Evolutionary conservation across 169 alveolate genomes (phyloP), one percentile per base, ranked within the genome.

Genomic region (Cryptosporidium bovis): DNA sequence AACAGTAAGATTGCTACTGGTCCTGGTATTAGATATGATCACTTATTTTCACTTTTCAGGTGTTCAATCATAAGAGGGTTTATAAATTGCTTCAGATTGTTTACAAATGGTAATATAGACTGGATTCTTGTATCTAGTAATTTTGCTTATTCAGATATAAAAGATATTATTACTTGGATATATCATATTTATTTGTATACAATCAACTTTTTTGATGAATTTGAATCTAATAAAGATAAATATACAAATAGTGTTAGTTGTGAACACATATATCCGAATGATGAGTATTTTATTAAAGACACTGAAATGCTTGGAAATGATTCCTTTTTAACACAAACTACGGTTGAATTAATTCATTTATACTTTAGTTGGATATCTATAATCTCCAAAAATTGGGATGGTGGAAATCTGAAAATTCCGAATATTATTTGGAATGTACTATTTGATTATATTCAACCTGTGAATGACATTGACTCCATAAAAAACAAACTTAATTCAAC

Each of bases 101-200:
- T 77, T 60, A 77, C 60, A 48, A 62, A 77, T 36, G 87, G 71
- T 4, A 77, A 77, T 8, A 77, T 77, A 29, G 71, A 77, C 50
- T 77, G 87, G 87, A 60, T 77, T 2, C 34, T 77, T n/a, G 48
- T 77, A 24, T 77, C 66, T 56, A 51, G 87, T n/a, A 27, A 60
- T 5, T 77, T 51, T 31, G 36, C 56, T 1, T 56, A 56, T 27
- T 29, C 77, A 1, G 87, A 62, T 3, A 60, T 56, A n/a, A 62
- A 77, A 51, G 69, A 36, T n/a, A 77, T 77, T n/a, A 60, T 77
- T 58, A 24, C 50, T 48, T 77, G 87, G 87, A 77, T 77, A 18
- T 62, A 77, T 48, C 50, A 62, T 12, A 5, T 77, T 12, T 56
- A 56, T 29, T 36, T 77, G 24, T 48, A 77, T 31, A 40, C 55